Evolutionary conservation across 169 alveolate genomes (phyloP), one percentile per base, ranked within the genome.

Genomic region (Eimeria necatrix): DNA sequence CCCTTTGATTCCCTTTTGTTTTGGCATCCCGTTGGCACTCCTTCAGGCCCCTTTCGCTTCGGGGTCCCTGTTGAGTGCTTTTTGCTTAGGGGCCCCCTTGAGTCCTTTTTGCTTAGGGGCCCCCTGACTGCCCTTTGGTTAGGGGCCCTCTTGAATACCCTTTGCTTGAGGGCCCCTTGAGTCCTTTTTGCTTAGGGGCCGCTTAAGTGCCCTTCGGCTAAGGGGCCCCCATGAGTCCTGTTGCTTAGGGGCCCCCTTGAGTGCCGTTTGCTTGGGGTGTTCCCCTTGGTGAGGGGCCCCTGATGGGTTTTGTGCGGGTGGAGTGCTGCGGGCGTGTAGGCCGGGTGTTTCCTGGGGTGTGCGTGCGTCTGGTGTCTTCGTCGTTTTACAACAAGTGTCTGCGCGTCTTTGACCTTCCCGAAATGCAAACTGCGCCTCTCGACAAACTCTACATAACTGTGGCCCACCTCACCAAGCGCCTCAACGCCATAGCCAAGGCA

Each of bases 371-470:
- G 64, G 95, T 94, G 86, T 68, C 96, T 32, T 91, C 88, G 49
- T 68, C 83, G 74, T 96, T 93, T 91, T 96, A 86, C 70, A 93
- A 94, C 73, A 53, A 52, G 20, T 26, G 73, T 83, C 76, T 94
- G 89, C 94, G 93, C 83, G 95, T 93, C 22, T 96, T 94, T 74
- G 97, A 96, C 60, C 92, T 96, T 0, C 96, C 96, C 0, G 97
- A 96, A 84, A 96, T 96, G 97, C 96, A 91, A 56, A 95, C 96
- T 3, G 97, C 97, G 5, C 97, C 97, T 7, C 94, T 96, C 53
- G 97, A 96, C n/a, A 89, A 89, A 51, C 74, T 89, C 48, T 89
- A 89, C 74, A 32, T 89, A 9, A 74, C 86, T 3, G 78, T 73
- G n/a, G 81, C 81, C 14, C 94, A 89, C 20, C 59, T 89, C n/a